Evolutionary conservation across 169 alveolate genomes (phyloP).

Genomic region (Fabrea salina): DNA sequence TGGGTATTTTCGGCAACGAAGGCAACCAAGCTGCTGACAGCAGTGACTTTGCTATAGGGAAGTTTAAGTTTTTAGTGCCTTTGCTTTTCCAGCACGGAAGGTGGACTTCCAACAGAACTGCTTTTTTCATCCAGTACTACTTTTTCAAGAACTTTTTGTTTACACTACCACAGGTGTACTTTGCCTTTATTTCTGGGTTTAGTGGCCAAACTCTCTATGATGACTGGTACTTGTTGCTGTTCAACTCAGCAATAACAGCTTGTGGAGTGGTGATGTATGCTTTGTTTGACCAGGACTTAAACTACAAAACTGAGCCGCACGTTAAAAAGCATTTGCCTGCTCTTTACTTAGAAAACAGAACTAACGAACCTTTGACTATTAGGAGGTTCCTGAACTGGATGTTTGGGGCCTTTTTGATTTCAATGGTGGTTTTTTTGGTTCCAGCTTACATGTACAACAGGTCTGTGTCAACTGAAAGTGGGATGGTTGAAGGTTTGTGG

Average conservation of each 20-base stretch:
- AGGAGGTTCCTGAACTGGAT: background rate
- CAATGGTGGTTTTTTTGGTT: background rate
- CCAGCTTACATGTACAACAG: background rate
- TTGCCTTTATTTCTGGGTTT: background rate
- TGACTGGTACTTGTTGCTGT: constrained; percentile 24
- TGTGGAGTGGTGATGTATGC: background rate
- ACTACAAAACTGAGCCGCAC: background rate
- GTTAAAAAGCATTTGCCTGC: constrained; percentile 14
- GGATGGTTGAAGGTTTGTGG: constrained; percentile 11
- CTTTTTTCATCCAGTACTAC: constrained; percentile 22
- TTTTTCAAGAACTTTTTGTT: constrained; percentile 22
- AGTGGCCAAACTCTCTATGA: constrained; percentile 33
- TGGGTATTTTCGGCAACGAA: constrained; percentile 96
- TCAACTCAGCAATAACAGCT: constrained; percentile 31
- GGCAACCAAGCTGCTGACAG: constrained; percentile 96
- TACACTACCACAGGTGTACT: background rate
- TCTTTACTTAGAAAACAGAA: background rate
- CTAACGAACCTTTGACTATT: background rate
- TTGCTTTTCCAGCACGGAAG: constrained; percentile 98
- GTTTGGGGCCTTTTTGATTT: background rate
- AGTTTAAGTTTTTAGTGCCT: constrained; percentile 88
- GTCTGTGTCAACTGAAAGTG: background rate
- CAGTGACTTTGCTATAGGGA: constrained; percentile 93
- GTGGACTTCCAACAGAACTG: constrained; percentile 10
- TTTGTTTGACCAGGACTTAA: constrained; percentile 25